Percentiles rank a stretch among this genome's conserved stretches.
phyloP scores from a whole-genome alignment of 768 basidiomycete genomes.

The Lentinula raphanica region DNA sequence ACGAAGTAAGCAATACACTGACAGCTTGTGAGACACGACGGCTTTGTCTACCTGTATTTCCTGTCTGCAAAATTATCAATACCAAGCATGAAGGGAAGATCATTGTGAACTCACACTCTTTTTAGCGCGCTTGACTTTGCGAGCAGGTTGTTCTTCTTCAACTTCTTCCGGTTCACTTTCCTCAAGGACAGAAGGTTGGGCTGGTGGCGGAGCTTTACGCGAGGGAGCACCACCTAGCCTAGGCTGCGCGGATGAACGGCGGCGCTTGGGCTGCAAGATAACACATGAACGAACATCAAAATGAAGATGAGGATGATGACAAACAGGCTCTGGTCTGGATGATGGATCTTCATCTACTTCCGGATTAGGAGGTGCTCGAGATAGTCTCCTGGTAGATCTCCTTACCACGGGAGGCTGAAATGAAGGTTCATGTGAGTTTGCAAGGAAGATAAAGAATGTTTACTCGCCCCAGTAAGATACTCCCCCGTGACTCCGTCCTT shows the following conservation, averaged over 20 bases:
- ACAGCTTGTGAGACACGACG: conserved; percentile 52
- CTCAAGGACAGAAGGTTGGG: conserved; percentile 49
- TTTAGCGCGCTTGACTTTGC: conserved; percentile 57
- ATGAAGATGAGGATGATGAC: conserved; percentile 18
- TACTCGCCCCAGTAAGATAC: conserved; percentile 48
- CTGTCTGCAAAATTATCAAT: conserved; percentile 26
- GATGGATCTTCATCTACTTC: conserved; percentile 37
- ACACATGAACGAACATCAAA: conserved; percentile 11
- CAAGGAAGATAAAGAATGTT: neutral
- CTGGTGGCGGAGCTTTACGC: conserved; percentile 27
- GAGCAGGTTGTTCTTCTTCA: conserved; percentile 49
- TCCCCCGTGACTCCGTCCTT: conserved; percentile 78
- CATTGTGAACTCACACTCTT: conserved; percentile 41
- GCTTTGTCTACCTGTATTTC: conserved; percentile 45
- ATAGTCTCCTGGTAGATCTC: conserved; percentile 61
- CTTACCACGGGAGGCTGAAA: conserved; percentile 26
- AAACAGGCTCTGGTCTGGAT: conserved; percentile 50
- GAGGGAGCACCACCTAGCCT: conserved; percentile 45
- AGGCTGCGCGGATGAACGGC: conserved; percentile 77
- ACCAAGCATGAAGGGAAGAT: neutral
- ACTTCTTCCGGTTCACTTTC: conserved; percentile 69
- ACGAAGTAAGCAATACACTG: conserved; percentile 12
- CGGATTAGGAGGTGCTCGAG: conserved; percentile 47
- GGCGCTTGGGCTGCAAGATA: conserved; percentile 56
- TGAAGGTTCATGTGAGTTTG: neutral